These are phyloP conservation scores for Schizosaccharomyces versatilis DNA, from an alignment of 1,139 yeast species.

Conservation along the genomic window DNA sequence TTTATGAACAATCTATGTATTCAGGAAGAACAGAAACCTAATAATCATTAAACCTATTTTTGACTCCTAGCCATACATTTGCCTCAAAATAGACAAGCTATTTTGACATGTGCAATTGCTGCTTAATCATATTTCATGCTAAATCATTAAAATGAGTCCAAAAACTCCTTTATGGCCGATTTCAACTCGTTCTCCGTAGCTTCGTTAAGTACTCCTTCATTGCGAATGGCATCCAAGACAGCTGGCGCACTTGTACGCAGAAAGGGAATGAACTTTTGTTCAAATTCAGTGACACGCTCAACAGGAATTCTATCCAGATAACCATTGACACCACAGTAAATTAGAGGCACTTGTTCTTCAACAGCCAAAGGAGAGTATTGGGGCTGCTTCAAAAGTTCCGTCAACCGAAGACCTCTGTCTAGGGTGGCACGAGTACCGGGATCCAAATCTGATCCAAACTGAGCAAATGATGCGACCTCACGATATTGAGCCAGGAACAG, in stretches of 20 bases:
- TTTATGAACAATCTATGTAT: no score
- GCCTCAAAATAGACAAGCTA: no score
- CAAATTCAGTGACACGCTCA: conserved; percentile 75
- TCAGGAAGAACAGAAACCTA: no score
- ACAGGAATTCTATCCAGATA: conserved; percentile 75
- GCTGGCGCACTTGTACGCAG: conserved; percentile 78
- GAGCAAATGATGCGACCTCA: conserved; percentile 99
- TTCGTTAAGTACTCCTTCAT: conserved; percentile 75
- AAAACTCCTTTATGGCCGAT: conserved; percentile 76
- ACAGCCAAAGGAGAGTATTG: conserved; percentile 94
- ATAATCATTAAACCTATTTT: no score
- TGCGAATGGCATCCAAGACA: conserved; percentile 62
- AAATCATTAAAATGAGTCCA: conserved; percentile 15
- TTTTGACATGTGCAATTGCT: no score
- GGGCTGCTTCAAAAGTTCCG: conserved; percentile 94
- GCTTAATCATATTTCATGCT: neutral
- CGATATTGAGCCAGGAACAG: conserved; percentile 99
- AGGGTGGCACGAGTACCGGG: conserved; percentile 99
- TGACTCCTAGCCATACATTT: no score
- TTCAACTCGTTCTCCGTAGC: conserved; percentile 74
- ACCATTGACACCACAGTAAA: conserved; percentile 99
- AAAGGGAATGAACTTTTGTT: conserved; percentile 74
- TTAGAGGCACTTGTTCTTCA: conserved; percentile 96
- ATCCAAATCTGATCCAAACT: conserved; percentile 99
- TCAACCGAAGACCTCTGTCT: conserved; percentile 99